These are phyloP conservation scores for Adenanthera pavonina DNA, from an alignment of 306 rosid genomes.

Conservation along the genomic window DNA sequence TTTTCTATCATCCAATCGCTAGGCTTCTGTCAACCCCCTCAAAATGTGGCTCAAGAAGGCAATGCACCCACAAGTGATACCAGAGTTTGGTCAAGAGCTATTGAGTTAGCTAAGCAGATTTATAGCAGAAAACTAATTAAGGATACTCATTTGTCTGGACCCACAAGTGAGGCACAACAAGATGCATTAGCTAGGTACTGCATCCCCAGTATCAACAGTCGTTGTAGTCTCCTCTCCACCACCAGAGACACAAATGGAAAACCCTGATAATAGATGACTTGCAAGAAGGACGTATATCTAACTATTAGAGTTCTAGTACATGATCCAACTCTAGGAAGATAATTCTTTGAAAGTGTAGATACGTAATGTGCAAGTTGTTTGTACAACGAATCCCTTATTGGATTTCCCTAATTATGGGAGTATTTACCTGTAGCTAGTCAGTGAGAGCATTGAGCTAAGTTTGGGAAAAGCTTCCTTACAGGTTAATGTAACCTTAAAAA, in stretches of 20 bases:
- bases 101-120: conserved; percentile 33
- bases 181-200: conserved; percentile 20
- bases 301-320: not conserved
- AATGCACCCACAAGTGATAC: conserved; percentile 8
- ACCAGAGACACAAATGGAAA: conserved; percentile 3
- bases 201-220: conserved; percentile 33
- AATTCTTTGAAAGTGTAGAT: not conserved
- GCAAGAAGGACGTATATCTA: not conserved
- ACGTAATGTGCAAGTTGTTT: not conserved
- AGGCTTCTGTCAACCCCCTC: conserved; percentile 20
- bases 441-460: not conserved
- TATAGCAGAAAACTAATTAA: conserved; percentile 22
- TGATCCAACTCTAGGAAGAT: not conserved
- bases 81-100: conserved; percentile 30
- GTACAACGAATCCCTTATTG: not conserved
- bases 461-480: not conserved
- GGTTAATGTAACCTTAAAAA: not conserved
- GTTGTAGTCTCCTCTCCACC: conserved; percentile 36
- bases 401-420: not conserved
- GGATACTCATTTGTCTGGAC: not conserved
- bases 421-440: not conserved
- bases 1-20: conserved; percentile 34
- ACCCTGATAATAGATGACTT: conserved; percentile 22
- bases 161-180: not conserved
- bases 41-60: conserved; percentile 25